Evolutionary conservation across 164 flowering plant species (phyloP), one percentile per base, ranked within the genome.

Genomic region (Umbellularia californica): DNA sequence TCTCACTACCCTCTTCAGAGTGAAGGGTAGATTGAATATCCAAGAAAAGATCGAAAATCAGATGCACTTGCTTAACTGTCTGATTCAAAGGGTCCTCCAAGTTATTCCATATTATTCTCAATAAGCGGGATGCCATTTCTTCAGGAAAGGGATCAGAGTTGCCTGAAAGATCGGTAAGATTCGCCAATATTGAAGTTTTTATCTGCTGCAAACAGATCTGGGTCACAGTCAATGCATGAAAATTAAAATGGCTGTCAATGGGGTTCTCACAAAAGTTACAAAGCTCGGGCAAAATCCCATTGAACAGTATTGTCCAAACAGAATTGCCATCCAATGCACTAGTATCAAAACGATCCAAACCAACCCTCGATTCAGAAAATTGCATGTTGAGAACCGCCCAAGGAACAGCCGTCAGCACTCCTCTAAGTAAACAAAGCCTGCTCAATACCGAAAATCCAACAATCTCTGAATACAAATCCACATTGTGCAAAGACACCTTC

Each of bases 131-230:
- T 7, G 88, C 93, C 87, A 90, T 82, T 2, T 83, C 86, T 78
- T 89, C 97, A 2, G 93, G 80, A 30, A 96, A 81, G 19, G 91
- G 95, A 72, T 84, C 84, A 80, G 86, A 91, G 65, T 79, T 70
- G 28, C 78, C 81, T 20, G 84, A 77, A 33, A 47, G 2, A 62
- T 76, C 74, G 5, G 78, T 81, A 50, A 82, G 84, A 67, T 88
- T 82, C 72, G 85, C 81, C 74, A 82, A 79, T 69, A 88, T 72
- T 13, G 90, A 90, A 22, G 98, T 88, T 83, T 94, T 96, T 27
- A 96, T 86, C 90, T 96, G 99, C 80, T 96, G 99, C 80, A 96
- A 80, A 79, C 97, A 92, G 72, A 96, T 96, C 82, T 96, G 98
- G 87, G 93, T 77, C 74, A 96, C 98, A 2, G 99, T 96, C 71